Conservation (phyloP, 495 filamentous ascomycete genomes). For the Rostrohypoxylon terebratum region DNA sequence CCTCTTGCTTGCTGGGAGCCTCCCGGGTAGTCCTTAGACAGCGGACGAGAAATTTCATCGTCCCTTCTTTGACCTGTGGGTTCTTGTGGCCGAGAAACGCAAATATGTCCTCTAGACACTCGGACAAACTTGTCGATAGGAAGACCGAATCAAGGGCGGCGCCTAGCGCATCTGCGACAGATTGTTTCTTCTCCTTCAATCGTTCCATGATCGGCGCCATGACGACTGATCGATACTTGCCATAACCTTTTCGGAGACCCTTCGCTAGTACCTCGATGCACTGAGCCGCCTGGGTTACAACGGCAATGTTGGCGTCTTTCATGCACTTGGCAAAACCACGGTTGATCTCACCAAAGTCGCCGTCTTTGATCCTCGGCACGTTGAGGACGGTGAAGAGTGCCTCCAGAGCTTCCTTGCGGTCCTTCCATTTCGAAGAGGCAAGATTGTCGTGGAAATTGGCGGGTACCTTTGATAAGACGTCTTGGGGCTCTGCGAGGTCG, state of each 20-base stretch:
- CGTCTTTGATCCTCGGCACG: conserved; percentile 92
- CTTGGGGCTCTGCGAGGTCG: conserved; percentile 90
- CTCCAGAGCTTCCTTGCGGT: conserved; percentile 94
- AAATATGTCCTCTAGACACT: conserved; percentile 88
- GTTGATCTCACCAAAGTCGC: conserved; percentile 84
- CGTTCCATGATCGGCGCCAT: conserved; percentile 92
- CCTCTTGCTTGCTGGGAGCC: conserved; percentile 83
- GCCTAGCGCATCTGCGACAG: conserved; percentile 86
- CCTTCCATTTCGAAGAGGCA: conserved; percentile 95
- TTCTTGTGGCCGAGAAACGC: conserved; percentile 94
- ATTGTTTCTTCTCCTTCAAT: conserved; percentile 95
- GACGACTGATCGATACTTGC: conserved; percentile 81
- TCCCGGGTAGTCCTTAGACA: conserved; percentile 86
- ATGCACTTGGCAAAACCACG: conserved; percentile 89
- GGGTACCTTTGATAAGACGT: conserved; percentile 86
- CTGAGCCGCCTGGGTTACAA: conserved; percentile 92
- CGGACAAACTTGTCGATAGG: conserved; percentile 76
- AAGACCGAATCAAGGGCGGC: conserved; percentile 91
- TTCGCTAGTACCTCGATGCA: conserved; percentile 94
- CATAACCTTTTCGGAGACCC: conserved; percentile 81
- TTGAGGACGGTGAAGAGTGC: conserved; percentile 81
- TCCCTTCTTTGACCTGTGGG: conserved; percentile 95
- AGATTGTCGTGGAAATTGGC: conserved; percentile 84
- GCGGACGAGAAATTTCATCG: conserved; percentile 87
- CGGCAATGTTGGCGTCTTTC: conserved; percentile 98